A percentile compares a stretch with the other conserved stretches of the same genome.
Conservation (phyloP, 225 moss, liverwort and hornwort species). For the Sphagnum tenellum region DNA sequence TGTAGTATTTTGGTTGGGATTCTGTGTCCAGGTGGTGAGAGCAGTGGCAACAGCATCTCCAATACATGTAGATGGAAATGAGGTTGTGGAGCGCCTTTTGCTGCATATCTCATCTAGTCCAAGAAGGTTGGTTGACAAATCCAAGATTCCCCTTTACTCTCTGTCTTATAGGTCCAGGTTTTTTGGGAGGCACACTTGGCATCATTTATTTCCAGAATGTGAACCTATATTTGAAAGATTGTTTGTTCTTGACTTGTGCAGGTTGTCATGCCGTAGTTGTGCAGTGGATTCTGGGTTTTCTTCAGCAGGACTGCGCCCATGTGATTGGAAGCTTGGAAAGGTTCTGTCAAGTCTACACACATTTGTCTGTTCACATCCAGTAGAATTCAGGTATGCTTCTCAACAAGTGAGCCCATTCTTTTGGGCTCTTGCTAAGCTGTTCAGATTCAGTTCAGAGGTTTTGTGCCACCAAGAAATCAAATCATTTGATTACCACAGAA, state of each 20-base stretch:
- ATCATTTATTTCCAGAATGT: neutral
- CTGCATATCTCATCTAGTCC: constrained; percentile 86
- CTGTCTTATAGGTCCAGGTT: no score
- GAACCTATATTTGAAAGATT: neutral
- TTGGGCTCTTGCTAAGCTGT: neutral
- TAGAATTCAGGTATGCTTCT: constrained; percentile 61
- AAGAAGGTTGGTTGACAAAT: constrained; percentile 41
- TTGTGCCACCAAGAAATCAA: neutral
- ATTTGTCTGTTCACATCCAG: constrained; percentile 62
- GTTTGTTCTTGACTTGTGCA: constrained; percentile 9
- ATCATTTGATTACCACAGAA: neutral
- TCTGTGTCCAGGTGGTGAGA: constrained; percentile 61
- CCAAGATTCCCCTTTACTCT: neutral
- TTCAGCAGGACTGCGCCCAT: constrained; percentile 57
- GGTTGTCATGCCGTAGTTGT: constrained; percentile 83
- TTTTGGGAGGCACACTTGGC: no score
- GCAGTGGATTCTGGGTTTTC: constrained; percentile 42
- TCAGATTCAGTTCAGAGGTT: no score
- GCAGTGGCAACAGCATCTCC: constrained; percentile 63
- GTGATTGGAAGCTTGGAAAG: constrained; percentile 90
- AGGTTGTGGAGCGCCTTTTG: constrained; percentile 57
- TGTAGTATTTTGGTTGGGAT: constrained; percentile 1
- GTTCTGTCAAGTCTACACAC: constrained; percentile 65
- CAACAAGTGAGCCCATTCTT: no score
- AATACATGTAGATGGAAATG: constrained; percentile 20